Conservation (phyloP, 148 eudicot genomes). For the Vaccinium darrowii region DNA sequence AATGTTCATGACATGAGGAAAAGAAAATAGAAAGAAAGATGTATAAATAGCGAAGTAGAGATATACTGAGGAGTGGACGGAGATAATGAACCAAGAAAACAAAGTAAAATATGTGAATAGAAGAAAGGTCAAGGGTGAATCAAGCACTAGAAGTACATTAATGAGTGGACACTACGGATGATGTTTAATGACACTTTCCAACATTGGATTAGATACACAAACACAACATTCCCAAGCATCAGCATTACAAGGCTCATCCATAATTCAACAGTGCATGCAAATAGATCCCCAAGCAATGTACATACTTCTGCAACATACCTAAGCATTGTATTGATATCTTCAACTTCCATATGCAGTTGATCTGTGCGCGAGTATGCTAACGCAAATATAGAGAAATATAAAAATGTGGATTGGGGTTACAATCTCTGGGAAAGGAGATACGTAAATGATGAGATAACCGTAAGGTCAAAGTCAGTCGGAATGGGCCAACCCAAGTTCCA, state of each 20-base stretch:
- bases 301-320: conserved; percentile 4
- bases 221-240: not conserved
- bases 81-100: not conserved
- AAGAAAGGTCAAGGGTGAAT: not conserved
- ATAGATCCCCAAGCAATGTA: not conserved
- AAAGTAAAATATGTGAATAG: not conserved
- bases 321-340: not conserved
- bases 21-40: too few species aligned
- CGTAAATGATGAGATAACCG: not conserved
- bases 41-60: too few species aligned
- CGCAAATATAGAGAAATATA: not conserved
- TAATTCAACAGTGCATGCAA: not conserved
- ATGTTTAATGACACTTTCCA: not conserved
- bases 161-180: not conserved
- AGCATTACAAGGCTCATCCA: not conserved
- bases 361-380: not conserved
- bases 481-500: not conserved
- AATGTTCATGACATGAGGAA: too few species aligned
- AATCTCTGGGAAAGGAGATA: not conserved
- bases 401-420: not conserved
- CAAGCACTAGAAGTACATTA: not conserved
- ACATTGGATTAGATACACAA: not conserved
- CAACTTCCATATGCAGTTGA: not conserved
- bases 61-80: not conserved
- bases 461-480: not conserved